Base-by-base conservation (phyloP, 2,329 filamentous ascomycete genomes). In the Paraphaeosphaeria minitans region DNA sequence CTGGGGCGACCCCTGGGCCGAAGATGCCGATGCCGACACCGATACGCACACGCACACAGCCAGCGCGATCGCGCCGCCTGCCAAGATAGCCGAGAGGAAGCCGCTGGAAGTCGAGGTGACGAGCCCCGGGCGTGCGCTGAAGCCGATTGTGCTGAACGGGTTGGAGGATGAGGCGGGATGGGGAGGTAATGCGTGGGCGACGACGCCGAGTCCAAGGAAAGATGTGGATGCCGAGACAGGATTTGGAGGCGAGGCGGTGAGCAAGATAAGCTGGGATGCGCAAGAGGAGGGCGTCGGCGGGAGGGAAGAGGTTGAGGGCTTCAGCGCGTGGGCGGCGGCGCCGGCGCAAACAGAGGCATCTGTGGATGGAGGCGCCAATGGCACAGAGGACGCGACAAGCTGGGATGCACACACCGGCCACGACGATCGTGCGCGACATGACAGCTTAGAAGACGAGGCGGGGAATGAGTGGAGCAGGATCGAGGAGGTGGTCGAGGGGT, bases 1-100 rank as follows among this genome's bases (percentile, higher is more conserved):
- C 64, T 78, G 75, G 75, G 72, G 74, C 63, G 75, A 78, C 74
- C 75, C 75, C 66, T 78, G 75, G 75, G 74, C 74, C 61, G 74
- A 76, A 64, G 69, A 75, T n/a, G n/a, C n/a, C 24, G 24, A 27
- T 69, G 56, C 58, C 58, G 59, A 64, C 29, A 50, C 58, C 42
- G 62, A 65, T 52, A 54, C 58, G 61, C 64, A 66, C 61, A 31
- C 29, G 29, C 29, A 64, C 58, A 58, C 57, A 62, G 62, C 51
- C 63, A 60, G 35, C 49, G 29, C 51, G 16, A 60, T 39, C 49
- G 29, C 51, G 16, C 19, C 56, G 46, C 63, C 67, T 33, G 59
- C 65, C 49, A 71, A 74, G 62, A 62, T 71, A 62, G 62, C 60
- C 47, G 31, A 39, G 4, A 8, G 33, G 33, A 19, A 2, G 24